phyloP scores from a whole-genome alignment of 2,329 filamentous ascomycete species.

The Meredithiella fracta region DNA sequence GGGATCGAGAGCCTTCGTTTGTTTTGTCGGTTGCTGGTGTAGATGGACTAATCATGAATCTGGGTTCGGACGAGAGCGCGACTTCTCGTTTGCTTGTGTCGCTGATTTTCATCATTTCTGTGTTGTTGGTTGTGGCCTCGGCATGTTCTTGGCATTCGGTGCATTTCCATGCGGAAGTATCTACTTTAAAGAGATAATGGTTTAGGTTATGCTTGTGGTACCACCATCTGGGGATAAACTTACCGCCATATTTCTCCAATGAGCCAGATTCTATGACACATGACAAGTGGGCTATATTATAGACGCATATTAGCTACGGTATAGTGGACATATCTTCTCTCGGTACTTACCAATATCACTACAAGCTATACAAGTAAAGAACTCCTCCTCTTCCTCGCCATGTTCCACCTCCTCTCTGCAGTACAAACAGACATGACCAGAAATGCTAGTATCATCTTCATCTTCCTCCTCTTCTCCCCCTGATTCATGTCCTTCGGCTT shows the following conservation, averaged over 20 bases:
- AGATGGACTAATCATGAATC: background rate
- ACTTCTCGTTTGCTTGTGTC: background rate
- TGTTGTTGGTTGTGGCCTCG: slow-evolving; percentile 3
- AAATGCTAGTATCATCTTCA: slow-evolving; percentile 30
- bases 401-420: slow-evolving; percentile 66
- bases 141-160: slow-evolving; percentile 28
- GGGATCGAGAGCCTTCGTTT: slow-evolving; percentile 4
- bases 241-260: slow-evolving; percentile 29
- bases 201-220: background rate
- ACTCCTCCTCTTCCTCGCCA: slow-evolving; percentile 45
- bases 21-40: background rate
- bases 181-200: background rate
- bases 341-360: slow-evolving; percentile 59
- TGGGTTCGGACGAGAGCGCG: background rate
- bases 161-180: slow-evolving; percentile 27
- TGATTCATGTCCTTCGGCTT: slow-evolving; percentile 39
- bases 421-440: slow-evolving; percentile 42
- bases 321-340: too few relatives aligned
- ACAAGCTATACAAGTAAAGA: slow-evolving; percentile 60
- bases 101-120: background rate
- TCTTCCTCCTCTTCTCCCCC: slow-evolving; percentile 42
- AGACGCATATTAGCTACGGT: background rate
- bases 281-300: slow-evolving; percentile 64
- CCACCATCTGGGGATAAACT: slow-evolving; percentile 17
- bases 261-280: slow-evolving; percentile 54